Conservation (phyloP, 2,329 filamentous ascomycete genomes). For the Orbilia blumenaviensis region DNA sequence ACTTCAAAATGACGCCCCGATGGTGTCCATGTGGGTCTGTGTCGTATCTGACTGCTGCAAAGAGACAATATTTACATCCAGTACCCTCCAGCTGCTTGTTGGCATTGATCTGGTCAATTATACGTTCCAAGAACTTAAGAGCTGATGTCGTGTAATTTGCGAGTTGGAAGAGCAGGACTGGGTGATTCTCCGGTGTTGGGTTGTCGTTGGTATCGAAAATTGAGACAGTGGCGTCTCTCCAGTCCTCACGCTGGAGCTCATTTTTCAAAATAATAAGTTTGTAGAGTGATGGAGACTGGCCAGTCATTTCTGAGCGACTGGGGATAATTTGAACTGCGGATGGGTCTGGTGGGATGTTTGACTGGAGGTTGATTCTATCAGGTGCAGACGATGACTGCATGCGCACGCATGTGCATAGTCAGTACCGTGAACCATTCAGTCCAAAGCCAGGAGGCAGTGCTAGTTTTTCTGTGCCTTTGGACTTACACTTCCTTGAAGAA, state of each 20-base stretch:
- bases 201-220: slow-evolving; percentile 21
- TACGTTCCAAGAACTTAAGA: not conserved
- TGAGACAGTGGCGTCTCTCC: slow-evolving; percentile 6
- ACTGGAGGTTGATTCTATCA: not conserved
- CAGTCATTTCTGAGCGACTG: not conserved
- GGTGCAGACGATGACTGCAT: not conserved
- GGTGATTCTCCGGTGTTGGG: not conserved
- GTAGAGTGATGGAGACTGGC: slow-evolving; percentile 15
- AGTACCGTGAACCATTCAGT: not conserved
- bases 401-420: not conserved
- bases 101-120: slow-evolving; percentile 11
- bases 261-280: slow-evolving; percentile 25
- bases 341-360: not conserved
- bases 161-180: not conserved
- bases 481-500: not conserved
- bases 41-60: not conserved
- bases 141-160: not conserved
- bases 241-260: slow-evolving; percentile 16
- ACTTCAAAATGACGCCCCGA: not conserved
- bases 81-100: slow-evolving; percentile 7
- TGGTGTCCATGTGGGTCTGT: slow-evolving; percentile 5
- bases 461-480: not conserved
- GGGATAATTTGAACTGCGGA: not conserved
- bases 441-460: not conserved
- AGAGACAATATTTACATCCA: slow-evolving; percentile 20